Percentiles rank a stretch among this genome's conserved stretches.
Conservation (phyloP, 2,329 filamentous ascomycete species). For the Juglanconis sp. region DNA sequence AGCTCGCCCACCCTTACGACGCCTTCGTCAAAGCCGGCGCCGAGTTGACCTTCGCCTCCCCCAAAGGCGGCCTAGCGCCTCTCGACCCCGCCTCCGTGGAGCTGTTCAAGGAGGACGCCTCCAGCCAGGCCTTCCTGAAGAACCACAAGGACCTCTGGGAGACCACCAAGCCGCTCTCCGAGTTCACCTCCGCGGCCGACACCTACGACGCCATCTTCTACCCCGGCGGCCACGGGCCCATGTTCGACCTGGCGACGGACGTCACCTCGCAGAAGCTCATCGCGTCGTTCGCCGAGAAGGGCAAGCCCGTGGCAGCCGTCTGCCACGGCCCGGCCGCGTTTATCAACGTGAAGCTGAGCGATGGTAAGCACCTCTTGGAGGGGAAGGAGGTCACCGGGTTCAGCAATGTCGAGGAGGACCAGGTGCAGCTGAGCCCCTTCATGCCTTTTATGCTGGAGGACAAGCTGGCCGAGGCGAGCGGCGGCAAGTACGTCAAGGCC, state of each 20-base stretch:
- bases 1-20: slow-evolving; percentile 64
- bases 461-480: slow-evolving; percentile 45
- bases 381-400: slow-evolving; percentile 60
- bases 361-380: slow-evolving; percentile 52
- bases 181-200: slow-evolving; percentile 53
- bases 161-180: slow-evolving; percentile 55
- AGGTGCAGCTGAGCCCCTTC: slow-evolving; percentile 32
- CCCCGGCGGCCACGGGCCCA: slow-evolving; percentile 59
- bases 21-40: slow-evolving; percentile 48
- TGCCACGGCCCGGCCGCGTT: slow-evolving; percentile 68
- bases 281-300: slow-evolving; percentile 57
- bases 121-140: slow-evolving; percentile 52
- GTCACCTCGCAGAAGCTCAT: slow-evolving; percentile 56
- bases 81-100: slow-evolving; percentile 59
- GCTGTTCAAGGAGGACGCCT: slow-evolving; percentile 49
- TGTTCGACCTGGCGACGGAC: slow-evolving; percentile 64
- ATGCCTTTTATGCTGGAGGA: slow-evolving; percentile 62
- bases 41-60: slow-evolving; percentile 58
- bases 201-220: slow-evolving; percentile 59
- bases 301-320: slow-evolving; percentile 63
- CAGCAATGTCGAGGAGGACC: slow-evolving; percentile 54
- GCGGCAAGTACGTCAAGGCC: slow-evolving; percentile 56
- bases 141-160: slow-evolving; percentile 60
- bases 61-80: slow-evolving; percentile 58
- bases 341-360: slow-evolving; percentile 49